These are phyloP conservation scores for Penicillium desertorum DNA, from an alignment of 495 filamentous ascomycete genomes.

Conservation along the genomic window DNA sequence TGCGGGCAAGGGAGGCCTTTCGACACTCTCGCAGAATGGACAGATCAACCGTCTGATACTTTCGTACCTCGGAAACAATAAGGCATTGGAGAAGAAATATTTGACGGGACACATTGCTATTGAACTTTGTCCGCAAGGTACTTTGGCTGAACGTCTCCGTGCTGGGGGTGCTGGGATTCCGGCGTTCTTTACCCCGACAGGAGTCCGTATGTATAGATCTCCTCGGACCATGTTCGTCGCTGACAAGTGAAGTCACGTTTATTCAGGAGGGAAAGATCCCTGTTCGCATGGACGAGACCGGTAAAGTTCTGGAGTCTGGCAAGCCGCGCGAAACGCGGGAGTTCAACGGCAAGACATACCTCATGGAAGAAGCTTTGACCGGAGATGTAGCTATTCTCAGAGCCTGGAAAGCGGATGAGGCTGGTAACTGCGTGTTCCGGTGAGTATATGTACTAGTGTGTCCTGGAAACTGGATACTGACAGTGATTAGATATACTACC, in stretches of 20 bases:
- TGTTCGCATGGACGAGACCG: constrained; percentile 70
- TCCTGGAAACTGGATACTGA: not conserved
- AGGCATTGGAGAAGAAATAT: constrained; percentile 82
- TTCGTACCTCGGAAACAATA: constrained; percentile 87
- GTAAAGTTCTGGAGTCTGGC: constrained; percentile 67
- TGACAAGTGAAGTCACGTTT: constrained; percentile 52
- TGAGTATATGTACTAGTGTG: constrained; percentile 35
- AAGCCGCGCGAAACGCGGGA: constrained; percentile 78
- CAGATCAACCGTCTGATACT: constrained; percentile 84
- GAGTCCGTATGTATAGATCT: constrained; percentile 53
- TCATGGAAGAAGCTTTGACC: constrained; percentile 80
- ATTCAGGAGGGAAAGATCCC: constrained; percentile 85
- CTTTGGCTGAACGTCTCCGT: constrained; percentile 79
- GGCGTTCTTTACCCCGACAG: constrained; percentile 88
- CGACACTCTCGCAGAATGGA: constrained; percentile 70
- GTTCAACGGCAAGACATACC: constrained; percentile 79
- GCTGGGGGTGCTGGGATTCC: constrained; percentile 85
- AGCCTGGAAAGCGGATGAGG: constrained; percentile 81
- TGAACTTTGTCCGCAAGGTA: constrained; percentile 87
- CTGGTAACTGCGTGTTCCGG: constrained; percentile 89
- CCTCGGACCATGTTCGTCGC: not conserved
- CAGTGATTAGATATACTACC: constrained; percentile 43
- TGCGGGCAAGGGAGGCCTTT: constrained; percentile 70
- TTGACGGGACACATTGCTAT: constrained; percentile 78
- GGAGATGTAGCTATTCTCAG: constrained; percentile 89